Conservation (phyloP, 345 rosid species). For the Heritiera fomes region DNA sequence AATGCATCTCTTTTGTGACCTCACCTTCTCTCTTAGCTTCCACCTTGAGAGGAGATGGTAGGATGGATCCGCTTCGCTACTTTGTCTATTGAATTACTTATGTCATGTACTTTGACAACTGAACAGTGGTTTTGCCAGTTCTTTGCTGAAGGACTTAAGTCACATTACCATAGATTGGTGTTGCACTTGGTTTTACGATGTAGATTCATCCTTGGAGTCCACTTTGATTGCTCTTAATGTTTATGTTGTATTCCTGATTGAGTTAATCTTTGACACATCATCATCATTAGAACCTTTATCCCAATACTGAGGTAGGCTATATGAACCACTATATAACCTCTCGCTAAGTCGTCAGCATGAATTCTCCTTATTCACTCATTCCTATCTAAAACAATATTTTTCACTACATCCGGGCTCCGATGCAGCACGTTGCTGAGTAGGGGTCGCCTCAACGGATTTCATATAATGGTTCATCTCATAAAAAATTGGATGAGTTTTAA, state of each 20-base stretch:
- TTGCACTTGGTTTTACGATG: background rate
- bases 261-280: background rate
- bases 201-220: background rate
- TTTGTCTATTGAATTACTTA: background rate
- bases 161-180: constrained; percentile 1
- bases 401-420: too few relatives aligned
- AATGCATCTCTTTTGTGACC: background rate
- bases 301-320: too few relatives aligned
- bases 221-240: background rate
- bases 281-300: too few relatives aligned
- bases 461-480: too few relatives aligned
- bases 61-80: background rate
- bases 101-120: constrained; percentile 11
- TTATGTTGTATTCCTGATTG: background rate
- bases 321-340: too few relatives aligned
- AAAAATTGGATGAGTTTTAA: too few relatives aligned
- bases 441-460: too few relatives aligned
- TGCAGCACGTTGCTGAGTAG: too few relatives aligned
- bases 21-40: background rate
- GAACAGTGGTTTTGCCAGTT: background rate
- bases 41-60: background rate
- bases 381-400: too few relatives aligned
- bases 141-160: background rate
- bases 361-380: too few relatives aligned
- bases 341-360: too few relatives aligned